Conservation (phyloP, 345 rosid genomes). For the Camelina hispida region DNA sequence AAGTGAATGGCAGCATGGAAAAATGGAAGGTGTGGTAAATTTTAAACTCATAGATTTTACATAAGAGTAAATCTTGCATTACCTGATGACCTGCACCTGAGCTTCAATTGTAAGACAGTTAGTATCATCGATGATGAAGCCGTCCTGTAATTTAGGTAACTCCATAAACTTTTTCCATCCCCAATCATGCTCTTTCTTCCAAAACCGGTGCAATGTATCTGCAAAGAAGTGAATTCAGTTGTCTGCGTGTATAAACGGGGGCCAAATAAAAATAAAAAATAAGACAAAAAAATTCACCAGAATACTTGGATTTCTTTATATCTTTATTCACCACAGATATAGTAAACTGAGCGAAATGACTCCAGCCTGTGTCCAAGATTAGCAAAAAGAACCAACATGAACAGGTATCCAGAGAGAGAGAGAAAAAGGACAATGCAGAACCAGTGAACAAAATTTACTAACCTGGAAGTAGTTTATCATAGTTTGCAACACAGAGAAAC, state of each 20-base stretch:
- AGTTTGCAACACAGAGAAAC: slow-evolving; percentile 95
- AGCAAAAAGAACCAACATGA: slow-evolving; percentile 23
- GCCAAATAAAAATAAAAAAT: not conserved
- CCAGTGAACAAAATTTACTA: slow-evolving; percentile 30
- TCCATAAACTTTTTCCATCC: slow-evolving; percentile 99
- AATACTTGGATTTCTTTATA: slow-evolving; percentile 81
- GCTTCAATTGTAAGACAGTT: slow-evolving; percentile 91
- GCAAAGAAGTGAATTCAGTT: slow-evolving; percentile 45
- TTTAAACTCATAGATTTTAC: not conserved
- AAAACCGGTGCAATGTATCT: slow-evolving; percentile 97
- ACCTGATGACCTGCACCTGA: slow-evolving; percentile 99
- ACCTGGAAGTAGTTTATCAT: slow-evolving; percentile 99
- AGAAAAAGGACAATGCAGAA: slow-evolving; percentile 6
- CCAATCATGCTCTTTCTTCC: slow-evolving; percentile 99
- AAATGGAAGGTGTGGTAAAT: not conserved
- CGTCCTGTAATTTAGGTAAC: slow-evolving; percentile 80
- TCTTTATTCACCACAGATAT: slow-evolving; percentile 95
- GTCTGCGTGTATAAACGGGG: slow-evolving; percentile 27
- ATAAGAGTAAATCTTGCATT: slow-evolving; percentile 17
- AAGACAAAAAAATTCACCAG: slow-evolving; percentile 54
- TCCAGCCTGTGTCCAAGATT: slow-evolving; percentile 73
- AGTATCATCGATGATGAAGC: slow-evolving; percentile 83
- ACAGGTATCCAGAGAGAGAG: slow-evolving; percentile 17
- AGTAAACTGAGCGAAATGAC: slow-evolving; percentile 99
- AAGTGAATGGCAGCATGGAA: slow-evolving; percentile 14